These are phyloP conservation scores for Umbelopsis sp. DNA, from an alignment of 371 early-diverging fungal genomes.

Conservation along the genomic window DNA sequence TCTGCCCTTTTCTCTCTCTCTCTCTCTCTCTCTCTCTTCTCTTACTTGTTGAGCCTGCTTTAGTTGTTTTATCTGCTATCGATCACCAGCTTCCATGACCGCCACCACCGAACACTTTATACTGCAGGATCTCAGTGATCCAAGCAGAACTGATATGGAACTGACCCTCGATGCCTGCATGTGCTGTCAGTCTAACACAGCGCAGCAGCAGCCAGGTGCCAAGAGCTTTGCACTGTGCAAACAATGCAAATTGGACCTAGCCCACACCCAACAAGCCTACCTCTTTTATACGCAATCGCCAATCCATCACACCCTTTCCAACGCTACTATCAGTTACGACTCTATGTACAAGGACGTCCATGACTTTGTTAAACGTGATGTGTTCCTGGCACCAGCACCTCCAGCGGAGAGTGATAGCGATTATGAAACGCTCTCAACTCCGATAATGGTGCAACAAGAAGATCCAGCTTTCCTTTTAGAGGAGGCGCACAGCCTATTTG, in stretches of 20 bases:
- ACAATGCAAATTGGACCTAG: slow-evolving; percentile 9
- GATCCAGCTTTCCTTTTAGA: slow-evolving; percentile 19
- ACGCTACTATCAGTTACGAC: slow-evolving; percentile 53
- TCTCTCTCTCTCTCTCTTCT: not conserved
- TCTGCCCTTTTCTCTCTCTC: not conserved
- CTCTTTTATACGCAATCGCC: slow-evolving; percentile 23
- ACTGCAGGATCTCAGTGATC: not conserved
- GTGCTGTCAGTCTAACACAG: not conserved
- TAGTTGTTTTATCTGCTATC: too few relatives aligned
- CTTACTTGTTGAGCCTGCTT: not conserved
- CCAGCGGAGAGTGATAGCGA: slow-evolving; percentile 17
- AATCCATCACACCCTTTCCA: slow-evolving; percentile 53
- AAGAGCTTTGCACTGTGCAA: slow-evolving; percentile 6
- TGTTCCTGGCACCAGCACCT: slow-evolving; percentile 16
- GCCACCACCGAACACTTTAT: slow-evolving; percentile 15
- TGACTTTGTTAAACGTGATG: slow-evolving; percentile 7
- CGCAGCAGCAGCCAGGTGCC: not conserved
- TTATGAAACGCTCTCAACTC: slow-evolving; percentile 15
- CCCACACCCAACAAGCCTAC: not conserved
- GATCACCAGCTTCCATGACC: not conserved
- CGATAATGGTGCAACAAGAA: slow-evolving; percentile 19
- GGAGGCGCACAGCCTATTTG: slow-evolving; percentile 19
- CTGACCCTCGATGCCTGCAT: not conserved
- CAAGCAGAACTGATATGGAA: too few relatives aligned
- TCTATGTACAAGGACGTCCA: slow-evolving; percentile 5